Evolutionary conservation across 2,329 filamentous ascomycete species (phyloP), one percentile per base, ranked within the genome.

Genomic region (Fusarium sp.): DNA sequence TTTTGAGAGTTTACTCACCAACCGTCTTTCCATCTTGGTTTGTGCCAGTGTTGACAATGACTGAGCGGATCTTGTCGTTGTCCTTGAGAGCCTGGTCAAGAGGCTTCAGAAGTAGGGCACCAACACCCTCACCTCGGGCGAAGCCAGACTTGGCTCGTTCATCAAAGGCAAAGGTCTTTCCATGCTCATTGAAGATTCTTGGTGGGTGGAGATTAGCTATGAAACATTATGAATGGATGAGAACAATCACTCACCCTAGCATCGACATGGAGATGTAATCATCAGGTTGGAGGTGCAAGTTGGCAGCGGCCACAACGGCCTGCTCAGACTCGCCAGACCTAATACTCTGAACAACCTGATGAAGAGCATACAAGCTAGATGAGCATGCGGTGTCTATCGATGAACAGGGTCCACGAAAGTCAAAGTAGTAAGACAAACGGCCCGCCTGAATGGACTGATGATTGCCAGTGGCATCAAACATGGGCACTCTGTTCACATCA

Each of bases 361-460:
- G 80, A 11, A 84, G 59, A 3, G 80, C 81, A 9, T 79, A 74
- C 52, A 84, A 22, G 13, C 76, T 76, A 11, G 79, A 80, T 2
- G 81, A 83, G 64, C 83, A 84, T 4, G 81, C 83, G 2, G 83
- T 84, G 62, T 84, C 78, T 5, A 84, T 76, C 4, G 81, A 78
- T 57, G 84, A 76, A 29, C 78, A 82, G 1, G 83, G 82, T 4
- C 83, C 83, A 8, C 76, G 84, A 78, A 72, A 65, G 39, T 74
- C 64, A 59, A 82, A 85, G 64, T 80, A 81, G 60, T 83, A 83
- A 11, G 65, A 69, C 13, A 74, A 14, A 20, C 71, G 69, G 5
- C 89, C 89, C 0, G 88, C 86, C 68, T 88, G 83, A 79, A 90
- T 88, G 11, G 86, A 85, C 74, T 86, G 84, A 48, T 86, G 86